Evolutionary conservation across 2,329 filamentous ascomycete species (phyloP).

Genomic region (Diaporthe ampelina): DNA sequence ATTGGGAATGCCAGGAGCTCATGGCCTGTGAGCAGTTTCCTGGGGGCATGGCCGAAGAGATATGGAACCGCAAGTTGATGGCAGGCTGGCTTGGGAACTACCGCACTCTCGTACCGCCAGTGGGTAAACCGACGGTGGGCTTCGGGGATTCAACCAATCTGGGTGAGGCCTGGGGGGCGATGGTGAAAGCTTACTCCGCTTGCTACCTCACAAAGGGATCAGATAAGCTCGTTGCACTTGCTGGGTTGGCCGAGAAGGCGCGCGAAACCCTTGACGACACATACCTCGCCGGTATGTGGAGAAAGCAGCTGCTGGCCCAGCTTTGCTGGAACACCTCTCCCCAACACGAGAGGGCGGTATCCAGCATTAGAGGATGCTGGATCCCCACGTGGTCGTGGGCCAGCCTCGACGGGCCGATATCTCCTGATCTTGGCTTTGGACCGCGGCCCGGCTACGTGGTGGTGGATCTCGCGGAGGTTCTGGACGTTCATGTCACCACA

Average conservation of each 20-base stretch:
- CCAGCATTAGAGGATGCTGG: background rate
- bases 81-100: background rate
- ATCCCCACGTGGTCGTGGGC: background rate
- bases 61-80: background rate
- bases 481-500: background rate
- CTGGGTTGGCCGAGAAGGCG: background rate
- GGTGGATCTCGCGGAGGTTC: background rate
- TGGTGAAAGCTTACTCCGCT: background rate
- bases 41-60: background rate
- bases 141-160: background rate
- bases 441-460: background rate
- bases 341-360: background rate
- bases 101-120: background rate
- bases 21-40: constrained; percentile 11
- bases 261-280: background rate
- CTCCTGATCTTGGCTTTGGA: background rate
- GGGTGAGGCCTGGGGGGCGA: background rate
- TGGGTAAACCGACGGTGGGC: background rate
- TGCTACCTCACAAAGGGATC: background rate
- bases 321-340: background rate
- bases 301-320: background rate
- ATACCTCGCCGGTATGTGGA: constrained; percentile 1
- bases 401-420: background rate
- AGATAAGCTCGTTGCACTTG: background rate
- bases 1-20: constrained; percentile 42